Evolutionary conservation across 371 early-diverging fungal genomes (phyloP).

Genomic region (Phascolomyces articulosus): DNA sequence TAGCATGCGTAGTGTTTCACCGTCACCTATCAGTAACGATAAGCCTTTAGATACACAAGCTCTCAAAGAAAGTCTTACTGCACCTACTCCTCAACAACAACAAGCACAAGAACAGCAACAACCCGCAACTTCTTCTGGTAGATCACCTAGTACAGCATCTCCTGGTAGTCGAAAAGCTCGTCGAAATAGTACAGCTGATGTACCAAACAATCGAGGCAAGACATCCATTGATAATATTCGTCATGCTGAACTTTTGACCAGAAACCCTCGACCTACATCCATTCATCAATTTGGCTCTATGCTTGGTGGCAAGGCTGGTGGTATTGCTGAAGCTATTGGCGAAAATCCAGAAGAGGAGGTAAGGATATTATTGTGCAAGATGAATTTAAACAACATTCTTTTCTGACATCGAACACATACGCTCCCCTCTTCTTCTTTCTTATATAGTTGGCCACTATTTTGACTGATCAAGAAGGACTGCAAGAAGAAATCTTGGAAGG

Average conservation of each 20-base stretch:
- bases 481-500: slow-evolving; percentile 89
- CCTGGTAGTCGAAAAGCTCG: slow-evolving; percentile 28
- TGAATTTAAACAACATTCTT: slow-evolving; percentile 20
- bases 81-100: not conserved
- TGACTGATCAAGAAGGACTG: slow-evolving; percentile 75
- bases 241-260: slow-evolving; percentile 32
- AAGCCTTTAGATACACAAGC: slow-evolving; percentile 25
- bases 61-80: slow-evolving; percentile 16
- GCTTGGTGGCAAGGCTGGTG: slow-evolving; percentile 21
- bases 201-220: slow-evolving; percentile 33
- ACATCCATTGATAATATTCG: slow-evolving; percentile 41
- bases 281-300: slow-evolving; percentile 32
- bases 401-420: slow-evolving; percentile 30
- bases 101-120: not conserved
- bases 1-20: slow-evolving; percentile 35
- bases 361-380: too few species aligned
- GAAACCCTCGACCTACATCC: slow-evolving; percentile 49
- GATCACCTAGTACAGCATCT: slow-evolving; percentile 21
- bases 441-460: slow-evolving; percentile 52
- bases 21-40: slow-evolving; percentile 26
- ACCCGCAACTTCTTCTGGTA: slow-evolving; percentile 10
- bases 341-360: slow-evolving; percentile 57
- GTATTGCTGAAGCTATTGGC: slow-evolving; percentile 31
- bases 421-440: not conserved
- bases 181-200: slow-evolving; percentile 50